A percentile compares a stretch with the other conserved stretches of the same genome.
Evolutionary conservation across 306 rosid genomes (phyloP).

Genomic region (Quercus glauca): DNA sequence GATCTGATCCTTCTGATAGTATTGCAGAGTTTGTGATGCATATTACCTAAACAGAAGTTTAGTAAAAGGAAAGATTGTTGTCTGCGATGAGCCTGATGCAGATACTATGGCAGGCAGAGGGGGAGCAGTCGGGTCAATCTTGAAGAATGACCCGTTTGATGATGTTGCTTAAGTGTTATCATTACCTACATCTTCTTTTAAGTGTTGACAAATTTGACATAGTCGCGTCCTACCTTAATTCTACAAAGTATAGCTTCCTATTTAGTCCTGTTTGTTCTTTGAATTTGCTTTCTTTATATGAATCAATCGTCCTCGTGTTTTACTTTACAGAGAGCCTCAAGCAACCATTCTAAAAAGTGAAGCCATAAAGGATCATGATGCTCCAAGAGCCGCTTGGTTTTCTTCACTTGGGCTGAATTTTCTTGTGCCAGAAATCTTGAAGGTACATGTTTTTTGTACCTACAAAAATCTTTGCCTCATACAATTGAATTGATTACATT

Average conservation of each 20-base stretch:
- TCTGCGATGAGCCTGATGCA: neutral
- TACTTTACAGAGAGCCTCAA: neutral
- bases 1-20: too few relatives aligned
- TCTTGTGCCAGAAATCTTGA: neutral
- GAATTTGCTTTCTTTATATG: too few relatives aligned
- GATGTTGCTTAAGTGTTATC: neutral
- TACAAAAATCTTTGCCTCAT: too few relatives aligned
- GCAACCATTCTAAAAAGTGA: neutral
- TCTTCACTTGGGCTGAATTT: neutral
- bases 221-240: neutral
- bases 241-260: neutral
- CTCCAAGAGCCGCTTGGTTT: neutral
- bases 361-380: neutral
- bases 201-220: neutral
- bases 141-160: neutral
- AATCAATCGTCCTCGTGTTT: too few relatives aligned
- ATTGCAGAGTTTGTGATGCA: neutral
- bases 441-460: neutral
- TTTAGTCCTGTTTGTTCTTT: neutral
- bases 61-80: neutral
- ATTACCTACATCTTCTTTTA: neutral
- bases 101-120: neutral
- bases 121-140: neutral
- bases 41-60: neutral
- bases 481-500: neutral